A percentile compares a stretch with the other conserved stretches of the same genome.
phyloP scores from a whole-genome alignment of 2,329 filamentous ascomycete species.

The Phialophora chinensis region DNA sequence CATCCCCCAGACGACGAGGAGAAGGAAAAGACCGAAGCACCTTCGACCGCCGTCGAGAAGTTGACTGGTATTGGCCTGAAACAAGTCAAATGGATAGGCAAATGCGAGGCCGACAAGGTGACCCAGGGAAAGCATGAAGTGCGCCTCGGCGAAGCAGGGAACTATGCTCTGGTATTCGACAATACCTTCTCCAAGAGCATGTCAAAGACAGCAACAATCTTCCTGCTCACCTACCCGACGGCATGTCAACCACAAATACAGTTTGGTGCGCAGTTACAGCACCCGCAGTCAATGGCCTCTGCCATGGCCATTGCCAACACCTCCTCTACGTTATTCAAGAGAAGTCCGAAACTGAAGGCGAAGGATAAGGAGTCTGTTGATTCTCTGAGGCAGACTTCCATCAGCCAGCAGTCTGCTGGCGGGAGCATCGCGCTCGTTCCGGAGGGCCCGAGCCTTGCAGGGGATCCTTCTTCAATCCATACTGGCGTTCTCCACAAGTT shows the following conservation, averaged over 20 bases:
- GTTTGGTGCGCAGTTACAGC: slow-evolving; percentile 55
- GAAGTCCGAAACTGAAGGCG: slow-evolving; percentile 50
- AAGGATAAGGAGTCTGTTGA: slow-evolving; percentile 58
- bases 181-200: slow-evolving; percentile 97
- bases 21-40: slow-evolving; percentile 43
- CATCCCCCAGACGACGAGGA: slow-evolving; percentile 43
- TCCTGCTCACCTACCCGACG: slow-evolving; percentile 91
- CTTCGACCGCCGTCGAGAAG: slow-evolving; percentile 72
- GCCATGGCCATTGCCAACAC: slow-evolving; percentile 41
- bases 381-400: slow-evolving; percentile 51
- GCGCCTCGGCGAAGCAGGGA: slow-evolving; percentile 74
- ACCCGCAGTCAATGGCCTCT: slow-evolving; percentile 59
- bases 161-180: slow-evolving; percentile 97
- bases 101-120: slow-evolving; percentile 95
- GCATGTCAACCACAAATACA: slow-evolving; percentile 59
- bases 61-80: slow-evolving; percentile 67
- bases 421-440: slow-evolving; percentile 23
- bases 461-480: slow-evolving; percentile 64
- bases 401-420: slow-evolving; percentile 27
- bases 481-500: slow-evolving; percentile 88
- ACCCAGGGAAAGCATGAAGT: slow-evolving; percentile 90
- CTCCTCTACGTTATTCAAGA: slow-evolving; percentile 28
- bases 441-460: slow-evolving; percentile 17
- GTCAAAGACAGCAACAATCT: slow-evolving; percentile 93
- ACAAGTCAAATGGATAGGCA: slow-evolving; percentile 79